Evolutionary conservation across 2,329 filamentous ascomycete genomes (phyloP), one percentile per base, ranked within the genome.

Genomic region (Tolypocladium pustulatum): DNA sequence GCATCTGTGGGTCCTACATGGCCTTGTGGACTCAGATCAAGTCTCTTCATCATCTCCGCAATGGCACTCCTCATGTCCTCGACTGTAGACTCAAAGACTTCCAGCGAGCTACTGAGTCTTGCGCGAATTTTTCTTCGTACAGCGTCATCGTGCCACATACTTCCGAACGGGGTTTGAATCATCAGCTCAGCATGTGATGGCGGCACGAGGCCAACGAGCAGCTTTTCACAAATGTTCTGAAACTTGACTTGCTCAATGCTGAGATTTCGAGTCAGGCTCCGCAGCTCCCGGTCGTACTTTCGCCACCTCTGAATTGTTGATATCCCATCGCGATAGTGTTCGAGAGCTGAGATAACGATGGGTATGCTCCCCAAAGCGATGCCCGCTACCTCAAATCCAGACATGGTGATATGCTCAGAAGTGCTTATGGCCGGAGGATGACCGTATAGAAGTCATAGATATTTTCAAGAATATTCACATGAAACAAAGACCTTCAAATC

Each of bases 201-300:
- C 0, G 65, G 58, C 0, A 69, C 66, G 0, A 69, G 60, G 1
- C 67, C 68, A 0, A 56, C 58, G 3, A 73, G 64, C 0, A 73
- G 64, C 12, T 67, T 67, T 25, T 71, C 62, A 38, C 64, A 72
- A 8, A 69, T 65, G 49, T 73, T 71, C 4, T 65, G 59, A 0
- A 72, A 46, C 15, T 66, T 70, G 3, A 61, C 60, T 1, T 61
- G 51, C 37, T 73, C 70, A 0, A 64, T 71, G 4, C 60, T 55
- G 3, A 73, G 59, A 0, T 60, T 62, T 0, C 58, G 57, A 4
- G 65, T 61, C 2, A 72, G 63, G 13, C 54, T 65, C 3, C 57
- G 61, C 7, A 68, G 56, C 20, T 71, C 68, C 0, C 61, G 60
- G 1, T 63, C 53, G 1, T 64, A 64, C 0, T 60, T 62, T 9